Base-by-base conservation (phyloP, 768 basidiomycete genomes). In the Scleroderma citrinum region DNA sequence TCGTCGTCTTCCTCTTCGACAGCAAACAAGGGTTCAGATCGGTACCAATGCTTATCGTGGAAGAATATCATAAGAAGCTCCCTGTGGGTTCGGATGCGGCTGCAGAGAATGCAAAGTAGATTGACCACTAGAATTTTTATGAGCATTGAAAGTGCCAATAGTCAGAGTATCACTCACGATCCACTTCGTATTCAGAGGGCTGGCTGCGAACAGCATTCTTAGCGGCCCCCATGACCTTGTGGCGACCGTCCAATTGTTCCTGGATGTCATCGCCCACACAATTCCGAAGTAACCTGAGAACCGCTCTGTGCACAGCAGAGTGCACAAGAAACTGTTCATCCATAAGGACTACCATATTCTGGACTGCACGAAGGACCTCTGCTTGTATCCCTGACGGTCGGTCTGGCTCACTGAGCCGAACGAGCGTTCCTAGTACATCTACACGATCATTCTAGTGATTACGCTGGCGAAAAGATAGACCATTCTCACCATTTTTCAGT, bases 11-110 rank as follows among this genome's bases (percentile, higher is more conserved):
- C 82, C 61, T 91, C 89, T 53, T 87, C 85, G 2, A 86, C 80
- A 35, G 83, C 70, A 53, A 85, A 87, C 37, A 89, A 61, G 10
- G 86, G 83, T 53, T 89, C 84, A 6, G 85, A 83, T 10, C 75
- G 82, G 61, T 83, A 85, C 83, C 89, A 90, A 56, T 89, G 83
- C 60, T 89, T 93, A 64, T 95, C 92, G 59, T 94, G 92, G 64
- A 98, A 95, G 73, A 97, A 97, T 54, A 98, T 95, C 79, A 96
- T 88, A 34, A 98, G 80, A 2, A 98, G 74, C 58, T 93, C 90
- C 34, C 90, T 82, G 61, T 86, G 83, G 26, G 88, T 87, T 48
- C 90, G 78, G 62, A 98, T 96, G 39, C 92, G 81, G 59, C 88
- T 92, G 75, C 93, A 95, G 30, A 97, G 68, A 52, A 88, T 89